Conservation (phyloP, 129 eudicot genomes). For the Flaveria robusta region DNA sequence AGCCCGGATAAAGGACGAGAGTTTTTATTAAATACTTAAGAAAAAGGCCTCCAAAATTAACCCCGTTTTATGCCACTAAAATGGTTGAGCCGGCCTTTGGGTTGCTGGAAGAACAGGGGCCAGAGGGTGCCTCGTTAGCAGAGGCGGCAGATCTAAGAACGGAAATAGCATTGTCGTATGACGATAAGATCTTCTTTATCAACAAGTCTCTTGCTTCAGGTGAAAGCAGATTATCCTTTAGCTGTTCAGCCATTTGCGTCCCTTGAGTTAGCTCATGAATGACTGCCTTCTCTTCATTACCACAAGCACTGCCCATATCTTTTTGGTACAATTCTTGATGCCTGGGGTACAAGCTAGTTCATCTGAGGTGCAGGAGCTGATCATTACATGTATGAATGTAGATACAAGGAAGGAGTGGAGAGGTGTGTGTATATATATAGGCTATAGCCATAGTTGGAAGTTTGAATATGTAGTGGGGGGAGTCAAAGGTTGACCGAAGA, state of each 20-base stretch:
- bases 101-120: neutral
- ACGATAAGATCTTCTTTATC: conserved; percentile 54
- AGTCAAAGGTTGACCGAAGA: conserved; percentile 24
- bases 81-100: too few species aligned
- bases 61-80: too few species aligned
- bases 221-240: conserved; percentile 49
- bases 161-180: conserved; percentile 65
- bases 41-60: too few species aligned
- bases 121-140: conserved; percentile 33
- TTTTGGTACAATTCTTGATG: neutral
- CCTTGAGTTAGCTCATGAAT: conserved; percentile 66
- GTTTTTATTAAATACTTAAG: too few species aligned
- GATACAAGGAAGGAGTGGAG: neutral
- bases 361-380: neutral
- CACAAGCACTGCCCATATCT: conserved; percentile 45
- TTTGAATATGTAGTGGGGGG: neutral
- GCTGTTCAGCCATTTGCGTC: conserved; percentile 63
- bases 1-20: too few species aligned
- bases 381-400: neutral
- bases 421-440: neutral
- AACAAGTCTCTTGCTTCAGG: conserved; percentile 49
- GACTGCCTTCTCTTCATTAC: conserved; percentile 38
- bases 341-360: neutral
- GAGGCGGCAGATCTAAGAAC: conserved; percentile 55
- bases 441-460: neutral